Percentiles rank a stretch among this genome's conserved stretches.
phyloP scores from a whole-genome alignment of 2,329 filamentous ascomycete genomes.

The Parastagonospora nodorum region DNA sequence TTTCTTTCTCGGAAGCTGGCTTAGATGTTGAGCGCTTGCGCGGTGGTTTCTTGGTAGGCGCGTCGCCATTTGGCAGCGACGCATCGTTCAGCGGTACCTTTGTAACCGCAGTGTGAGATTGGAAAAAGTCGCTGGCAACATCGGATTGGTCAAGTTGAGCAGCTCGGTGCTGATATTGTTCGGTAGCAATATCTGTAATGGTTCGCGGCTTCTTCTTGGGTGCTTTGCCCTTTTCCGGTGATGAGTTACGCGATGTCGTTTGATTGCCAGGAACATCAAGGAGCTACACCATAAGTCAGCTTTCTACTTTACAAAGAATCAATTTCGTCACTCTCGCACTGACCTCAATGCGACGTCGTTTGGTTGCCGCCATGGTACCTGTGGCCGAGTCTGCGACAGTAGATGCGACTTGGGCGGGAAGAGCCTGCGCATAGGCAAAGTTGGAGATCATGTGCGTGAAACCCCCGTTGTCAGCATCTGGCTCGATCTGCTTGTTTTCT shows the following conservation, averaged over 20 bases:
- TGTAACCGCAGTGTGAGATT: slow-evolving; percentile 18
- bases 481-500: slow-evolving; percentile 24
- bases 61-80: slow-evolving; percentile 5
- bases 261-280: slow-evolving; percentile 35
- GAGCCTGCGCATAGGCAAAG: slow-evolving; percentile 32
- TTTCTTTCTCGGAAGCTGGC: slow-evolving; percentile 14
- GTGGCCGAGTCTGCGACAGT: slow-evolving; percentile 4
- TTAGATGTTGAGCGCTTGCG: slow-evolving; percentile 31
- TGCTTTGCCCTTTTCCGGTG: slow-evolving; percentile 40
- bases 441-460: slow-evolving; percentile 37
- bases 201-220: slow-evolving; percentile 47
- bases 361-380: slow-evolving; percentile 18
- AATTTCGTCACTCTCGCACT: not conserved
- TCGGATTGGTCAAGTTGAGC: slow-evolving; percentile 4
- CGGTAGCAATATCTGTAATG: slow-evolving; percentile 46
- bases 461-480: slow-evolving; percentile 5
- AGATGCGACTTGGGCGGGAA: slow-evolving; percentile 8
- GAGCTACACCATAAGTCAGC: slow-evolving; percentile 17
- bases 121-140: slow-evolving; percentile 32
- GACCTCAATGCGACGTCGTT: slow-evolving; percentile 39
- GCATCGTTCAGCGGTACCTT: slow-evolving; percentile 36
- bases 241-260: slow-evolving; percentile 22
- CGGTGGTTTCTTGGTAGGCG: slow-evolving; percentile 17
- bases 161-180: slow-evolving; percentile 34
- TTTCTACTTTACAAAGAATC: not conserved